These are phyloP conservation scores for Aspergillus quadrilineatus DNA, from an alignment of 2,329 filamentous ascomycete genomes.

Conservation along the genomic window DNA sequence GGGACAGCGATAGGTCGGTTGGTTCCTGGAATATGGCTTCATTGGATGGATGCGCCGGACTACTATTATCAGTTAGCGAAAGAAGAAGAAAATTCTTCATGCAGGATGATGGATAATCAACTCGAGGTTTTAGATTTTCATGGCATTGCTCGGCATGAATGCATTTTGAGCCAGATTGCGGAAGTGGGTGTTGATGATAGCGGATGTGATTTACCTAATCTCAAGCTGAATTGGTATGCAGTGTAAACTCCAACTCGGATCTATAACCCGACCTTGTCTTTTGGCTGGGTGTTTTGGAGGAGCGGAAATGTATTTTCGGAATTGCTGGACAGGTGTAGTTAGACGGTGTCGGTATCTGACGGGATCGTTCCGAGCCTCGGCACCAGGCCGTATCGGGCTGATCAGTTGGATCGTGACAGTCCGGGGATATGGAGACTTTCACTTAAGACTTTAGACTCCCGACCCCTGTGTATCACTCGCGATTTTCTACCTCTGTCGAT, in stretches of 20 bases:
- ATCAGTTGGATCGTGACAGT: conserved; percentile 6
- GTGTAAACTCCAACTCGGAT: not conserved
- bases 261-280: too few relatives aligned
- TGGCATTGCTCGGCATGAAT: not conserved
- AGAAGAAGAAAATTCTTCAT: not conserved
- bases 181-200: not conserved
- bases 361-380: conserved; percentile 30
- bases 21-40: not conserved
- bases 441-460: not conserved
- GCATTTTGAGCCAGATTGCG: not conserved
- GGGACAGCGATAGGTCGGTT: not conserved
- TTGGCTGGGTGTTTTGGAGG: too few relatives aligned
- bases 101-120: not conserved
- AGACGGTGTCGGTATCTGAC: not conserved
- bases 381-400: conserved; percentile 11
- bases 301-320: not conserved
- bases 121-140: not conserved
- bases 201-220: not conserved
- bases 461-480: conserved; percentile 1
- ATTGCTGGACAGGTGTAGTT: not conserved
- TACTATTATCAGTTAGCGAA: not conserved
- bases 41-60: not conserved
- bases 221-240: not conserved
- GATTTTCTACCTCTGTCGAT: not conserved
- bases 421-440: not conserved